These are phyloP conservation scores for Dunaliella sp. DNA, from an alignment of 139 green algal genomes.

Conservation along the genomic window DNA sequence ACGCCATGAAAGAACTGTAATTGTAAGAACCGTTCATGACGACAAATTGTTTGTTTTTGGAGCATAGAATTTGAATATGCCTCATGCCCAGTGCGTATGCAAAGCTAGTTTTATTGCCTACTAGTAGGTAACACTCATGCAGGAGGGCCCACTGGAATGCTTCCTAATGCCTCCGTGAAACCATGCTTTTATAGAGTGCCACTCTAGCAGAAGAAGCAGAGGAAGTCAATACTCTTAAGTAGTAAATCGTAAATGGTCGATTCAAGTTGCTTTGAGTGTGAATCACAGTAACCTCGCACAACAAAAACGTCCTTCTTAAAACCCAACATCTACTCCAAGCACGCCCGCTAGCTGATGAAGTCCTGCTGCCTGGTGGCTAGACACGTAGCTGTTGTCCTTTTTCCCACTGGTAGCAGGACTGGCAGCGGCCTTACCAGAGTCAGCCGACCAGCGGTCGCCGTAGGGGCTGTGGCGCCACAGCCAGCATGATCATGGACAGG, in stretches of 20 bases:
- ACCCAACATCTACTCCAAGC: neutral
- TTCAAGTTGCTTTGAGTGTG: neutral
- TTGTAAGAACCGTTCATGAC: too few species aligned
- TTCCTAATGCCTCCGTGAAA: too few species aligned
- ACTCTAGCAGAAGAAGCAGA: neutral
- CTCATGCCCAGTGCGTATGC: neutral
- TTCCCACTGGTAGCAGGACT: too few species aligned
- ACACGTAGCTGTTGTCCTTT: too few species aligned
- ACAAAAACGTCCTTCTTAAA: neutral
- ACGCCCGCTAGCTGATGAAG: neutral
- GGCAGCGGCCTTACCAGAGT: too few species aligned
- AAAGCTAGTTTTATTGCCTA: neutral
- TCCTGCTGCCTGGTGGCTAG: neutral
- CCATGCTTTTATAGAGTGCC: neutral
- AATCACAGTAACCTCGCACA: neutral
- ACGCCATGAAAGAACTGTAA: neutral
- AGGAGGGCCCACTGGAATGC: too few species aligned
- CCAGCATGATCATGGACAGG: neutral
- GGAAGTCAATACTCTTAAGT: neutral
- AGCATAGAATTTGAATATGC: neutral
- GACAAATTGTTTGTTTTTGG: neutral
- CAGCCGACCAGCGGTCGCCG: too few species aligned
- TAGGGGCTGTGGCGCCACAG: neutral
- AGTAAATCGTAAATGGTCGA: neutral
- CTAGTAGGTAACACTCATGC: neutral